These are phyloP conservation scores for Botrytis porri DNA, from an alignment of 2,329 filamentous ascomycete species.

Conservation along the genomic window DNA sequence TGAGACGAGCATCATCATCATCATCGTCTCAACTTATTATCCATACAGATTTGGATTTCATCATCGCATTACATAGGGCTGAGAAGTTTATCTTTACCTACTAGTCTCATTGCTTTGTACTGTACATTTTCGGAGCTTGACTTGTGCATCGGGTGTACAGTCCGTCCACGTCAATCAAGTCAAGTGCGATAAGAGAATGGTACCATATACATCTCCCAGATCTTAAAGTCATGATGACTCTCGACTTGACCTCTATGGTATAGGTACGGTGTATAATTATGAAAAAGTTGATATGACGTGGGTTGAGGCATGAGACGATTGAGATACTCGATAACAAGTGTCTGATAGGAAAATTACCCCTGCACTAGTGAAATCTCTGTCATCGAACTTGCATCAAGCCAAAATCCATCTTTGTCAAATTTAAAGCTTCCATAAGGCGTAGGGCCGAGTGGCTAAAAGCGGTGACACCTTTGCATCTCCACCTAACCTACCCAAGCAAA, in stretches of 20 bases:
- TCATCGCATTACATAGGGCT: constrained; percentile 7
- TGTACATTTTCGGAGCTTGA: background rate
- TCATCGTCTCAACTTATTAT: constrained; percentile 6
- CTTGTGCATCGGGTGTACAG: background rate
- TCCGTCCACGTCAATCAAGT: constrained; percentile 2
- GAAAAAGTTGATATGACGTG: background rate
- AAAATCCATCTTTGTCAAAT: constrained; percentile 11
- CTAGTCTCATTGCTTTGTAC: background rate
- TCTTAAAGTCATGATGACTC: background rate
- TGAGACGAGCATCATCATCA: constrained; percentile 6
- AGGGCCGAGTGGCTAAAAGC: constrained; percentile 16
- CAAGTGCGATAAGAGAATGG: constrained; percentile 5
- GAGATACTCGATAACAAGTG: constrained; percentile 13
- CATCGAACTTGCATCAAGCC: constrained; percentile 8
- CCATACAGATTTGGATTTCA: background rate
- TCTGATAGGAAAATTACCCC: constrained; percentile 11
- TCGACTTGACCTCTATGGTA: background rate
- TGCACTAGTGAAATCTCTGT: constrained; percentile 14
- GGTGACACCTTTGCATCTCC: constrained; percentile 11
- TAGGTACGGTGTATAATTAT: background rate
- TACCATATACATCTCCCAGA: background rate
- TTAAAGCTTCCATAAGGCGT: constrained; percentile 16
- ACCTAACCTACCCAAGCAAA: background rate
- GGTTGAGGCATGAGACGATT: background rate
- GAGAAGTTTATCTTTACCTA: constrained; percentile 13